These are phyloP conservation scores for Colletotrichum scovillei DNA, from an alignment of 2,329 filamentous ascomycete species.

Conservation along the genomic window DNA sequence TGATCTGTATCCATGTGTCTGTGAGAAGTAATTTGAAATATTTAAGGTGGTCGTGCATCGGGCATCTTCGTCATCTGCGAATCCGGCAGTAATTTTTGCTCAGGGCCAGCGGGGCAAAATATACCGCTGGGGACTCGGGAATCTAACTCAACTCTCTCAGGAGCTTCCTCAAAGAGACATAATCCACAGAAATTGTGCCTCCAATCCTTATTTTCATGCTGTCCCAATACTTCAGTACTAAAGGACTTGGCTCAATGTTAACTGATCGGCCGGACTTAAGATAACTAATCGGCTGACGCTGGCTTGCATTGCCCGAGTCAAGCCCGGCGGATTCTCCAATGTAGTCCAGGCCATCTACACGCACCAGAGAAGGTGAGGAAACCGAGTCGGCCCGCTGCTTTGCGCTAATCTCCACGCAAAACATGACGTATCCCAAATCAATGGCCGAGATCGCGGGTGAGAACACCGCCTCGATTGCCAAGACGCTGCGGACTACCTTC, in stretches of 20 bases:
- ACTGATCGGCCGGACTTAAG: neutral
- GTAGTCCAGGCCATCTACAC: neutral
- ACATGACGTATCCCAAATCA: neutral
- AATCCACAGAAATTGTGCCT: neutral
- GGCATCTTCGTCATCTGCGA: too few relatives aligned
- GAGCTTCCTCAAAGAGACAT: neutral
- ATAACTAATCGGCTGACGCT: neutral
- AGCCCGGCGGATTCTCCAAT: neutral
- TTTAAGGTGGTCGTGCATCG: too few relatives aligned
- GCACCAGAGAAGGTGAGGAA: neutral
- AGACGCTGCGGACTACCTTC: neutral
- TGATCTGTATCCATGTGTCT: too few relatives aligned
- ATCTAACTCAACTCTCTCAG: neutral
- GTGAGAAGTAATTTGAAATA: too few relatives aligned
- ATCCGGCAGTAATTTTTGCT: too few relatives aligned
- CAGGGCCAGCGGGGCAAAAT: too few relatives aligned
- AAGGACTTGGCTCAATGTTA: too few relatives aligned
- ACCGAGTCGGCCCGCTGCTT: neutral
- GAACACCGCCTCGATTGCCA: neutral
- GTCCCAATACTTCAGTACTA: neutral
- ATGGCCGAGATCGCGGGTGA: neutral
- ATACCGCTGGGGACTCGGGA: neutral
- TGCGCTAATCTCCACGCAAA: neutral
- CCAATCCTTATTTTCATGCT: neutral
- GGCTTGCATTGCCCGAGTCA: neutral